Evolutionary conservation across 2,329 filamentous ascomycete genomes (phyloP).

Genomic region (Penicillium sp.): DNA sequence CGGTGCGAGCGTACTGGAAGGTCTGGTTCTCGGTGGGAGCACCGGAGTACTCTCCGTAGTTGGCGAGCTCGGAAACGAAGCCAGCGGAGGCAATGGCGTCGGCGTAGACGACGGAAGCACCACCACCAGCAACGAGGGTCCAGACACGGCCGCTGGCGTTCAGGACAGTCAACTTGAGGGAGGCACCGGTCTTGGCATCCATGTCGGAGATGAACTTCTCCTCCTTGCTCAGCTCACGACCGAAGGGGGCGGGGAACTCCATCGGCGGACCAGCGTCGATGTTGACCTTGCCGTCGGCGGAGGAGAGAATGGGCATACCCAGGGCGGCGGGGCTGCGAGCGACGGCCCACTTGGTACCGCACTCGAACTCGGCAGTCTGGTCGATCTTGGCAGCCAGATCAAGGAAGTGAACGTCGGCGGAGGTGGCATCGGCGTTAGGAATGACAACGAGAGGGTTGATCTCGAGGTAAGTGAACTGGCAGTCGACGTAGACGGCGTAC

Average conservation of each 20-base stretch:
- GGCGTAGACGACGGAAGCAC: conserved; percentile 98
- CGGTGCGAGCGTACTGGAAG: conserved; percentile 97
- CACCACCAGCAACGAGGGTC: conserved; percentile 98
- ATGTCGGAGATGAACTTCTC: conserved; percentile 99
- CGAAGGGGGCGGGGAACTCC: conserved; percentile 98
- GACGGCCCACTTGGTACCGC: conserved; percentile 97
- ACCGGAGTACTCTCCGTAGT: conserved; percentile 99
- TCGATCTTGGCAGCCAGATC: conserved; percentile 98
- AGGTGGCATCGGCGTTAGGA: conserved; percentile 88
- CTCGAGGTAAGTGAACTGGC: conserved; percentile 99
- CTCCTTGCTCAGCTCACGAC: conserved; percentile 97
- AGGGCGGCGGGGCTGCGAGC: conserved; percentile 87
- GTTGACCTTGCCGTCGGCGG: conserved; percentile 73
- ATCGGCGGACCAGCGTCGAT: conserved; percentile 96
- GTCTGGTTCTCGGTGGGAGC: conserved; percentile 98
- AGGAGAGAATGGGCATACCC: conserved; percentile 69
- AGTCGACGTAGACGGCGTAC: conserved; percentile 98
- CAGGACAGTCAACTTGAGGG: conserved; percentile 94
- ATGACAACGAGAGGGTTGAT: conserved; percentile 99
- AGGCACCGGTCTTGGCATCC: conserved; percentile 98
- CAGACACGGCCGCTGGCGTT: conserved; percentile 91
- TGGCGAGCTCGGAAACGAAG: conserved; percentile 93
- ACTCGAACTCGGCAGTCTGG: conserved; percentile 99
- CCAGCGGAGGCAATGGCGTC: conserved; percentile 97
- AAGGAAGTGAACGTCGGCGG: conserved; percentile 94